Conservation (phyloP, 495 filamentous ascomycete genomes). For the Niebla homalea region DNA sequence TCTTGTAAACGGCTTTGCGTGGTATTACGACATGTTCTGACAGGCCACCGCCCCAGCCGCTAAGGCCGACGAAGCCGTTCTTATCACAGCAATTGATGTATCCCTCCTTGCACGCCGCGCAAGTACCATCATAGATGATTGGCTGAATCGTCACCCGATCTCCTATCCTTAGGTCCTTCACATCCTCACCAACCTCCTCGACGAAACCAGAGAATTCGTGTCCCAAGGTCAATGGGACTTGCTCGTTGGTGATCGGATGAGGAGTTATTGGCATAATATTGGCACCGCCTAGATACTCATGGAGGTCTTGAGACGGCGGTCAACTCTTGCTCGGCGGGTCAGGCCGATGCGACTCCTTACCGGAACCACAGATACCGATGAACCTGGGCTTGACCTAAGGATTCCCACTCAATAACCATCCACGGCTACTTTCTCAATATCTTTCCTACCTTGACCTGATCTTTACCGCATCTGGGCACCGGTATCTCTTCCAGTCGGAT, state of each 20-base stretch:
- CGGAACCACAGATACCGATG: conserved; percentile 45
- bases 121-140: conserved; percentile 45
- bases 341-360: conserved; percentile 16
- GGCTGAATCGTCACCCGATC: conserved; percentile 45
- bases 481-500: conserved; percentile 29
- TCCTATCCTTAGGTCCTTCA: conserved; percentile 37
- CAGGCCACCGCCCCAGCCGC: conserved; percentile 45
- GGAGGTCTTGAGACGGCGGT: conserved; percentile 31
- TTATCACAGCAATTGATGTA: conserved; percentile 43
- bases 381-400: conserved; percentile 38
- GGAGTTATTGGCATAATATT: conserved; percentile 35
- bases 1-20: conserved; percentile 25
- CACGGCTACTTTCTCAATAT: no score
- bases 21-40: conserved; percentile 43
- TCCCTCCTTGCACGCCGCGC: conserved; percentile 36
- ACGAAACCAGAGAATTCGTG: conserved; percentile 50
- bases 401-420: neutral
- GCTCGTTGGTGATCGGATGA: conserved; percentile 44
- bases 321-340: neutral
- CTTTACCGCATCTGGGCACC: conserved; percentile 26
- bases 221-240: conserved; percentile 44
- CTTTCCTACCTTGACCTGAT: conserved; percentile 28
- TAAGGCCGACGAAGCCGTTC: conserved; percentile 47
- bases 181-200: conserved; percentile 42
- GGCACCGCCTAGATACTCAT: conserved; percentile 46